These are phyloP conservation scores for Paraphoma chrysanthemicola DNA, from an alignment of 2,329 filamentous ascomycete species.

Conservation along the genomic window DNA sequence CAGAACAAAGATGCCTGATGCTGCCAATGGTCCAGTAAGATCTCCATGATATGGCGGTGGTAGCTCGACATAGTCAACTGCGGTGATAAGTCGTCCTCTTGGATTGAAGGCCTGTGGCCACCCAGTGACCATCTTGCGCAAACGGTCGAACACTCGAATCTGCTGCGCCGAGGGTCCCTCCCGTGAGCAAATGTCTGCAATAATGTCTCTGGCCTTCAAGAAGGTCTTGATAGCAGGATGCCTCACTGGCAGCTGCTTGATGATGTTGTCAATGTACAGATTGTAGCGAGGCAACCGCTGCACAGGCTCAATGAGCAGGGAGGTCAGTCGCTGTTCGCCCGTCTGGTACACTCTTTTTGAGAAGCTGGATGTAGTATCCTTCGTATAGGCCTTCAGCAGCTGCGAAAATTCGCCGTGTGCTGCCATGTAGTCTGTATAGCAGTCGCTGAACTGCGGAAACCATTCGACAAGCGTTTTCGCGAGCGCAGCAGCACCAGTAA, in stretches of 20 bases:
- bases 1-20: conserved; percentile 75
- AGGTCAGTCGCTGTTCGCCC: conserved; percentile 89
- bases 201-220: conserved; percentile 88
- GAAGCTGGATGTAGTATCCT: conserved; percentile 80
- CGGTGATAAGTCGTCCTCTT: conserved; percentile 78
- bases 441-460: conserved; percentile 91
- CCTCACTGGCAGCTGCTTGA: conserved; percentile 81
- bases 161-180: conserved; percentile 75
- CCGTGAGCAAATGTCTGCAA: conserved; percentile 95
- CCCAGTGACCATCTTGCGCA: conserved; percentile 77
- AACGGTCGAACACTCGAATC: conserved; percentile 73
- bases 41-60: conserved; percentile 71
- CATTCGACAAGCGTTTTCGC: conserved; percentile 84
- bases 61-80: conserved; percentile 80
- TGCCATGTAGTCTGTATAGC: conserved; percentile 92
- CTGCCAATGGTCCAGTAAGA: conserved; percentile 53
- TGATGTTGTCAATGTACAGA: conserved; percentile 94
- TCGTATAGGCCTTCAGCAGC: conserved; percentile 78
- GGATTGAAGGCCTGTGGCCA: conserved; percentile 79
- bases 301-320: conserved; percentile 93
- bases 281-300: conserved; percentile 94
- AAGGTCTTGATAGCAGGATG: conserved; percentile 85
- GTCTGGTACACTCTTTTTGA: conserved; percentile 79
- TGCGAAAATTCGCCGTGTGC: conserved; percentile 87
- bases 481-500: conserved; percentile 78